Conservation (phyloP, 805 yeast species). For the Priceomyces haplophilus region DNA sequence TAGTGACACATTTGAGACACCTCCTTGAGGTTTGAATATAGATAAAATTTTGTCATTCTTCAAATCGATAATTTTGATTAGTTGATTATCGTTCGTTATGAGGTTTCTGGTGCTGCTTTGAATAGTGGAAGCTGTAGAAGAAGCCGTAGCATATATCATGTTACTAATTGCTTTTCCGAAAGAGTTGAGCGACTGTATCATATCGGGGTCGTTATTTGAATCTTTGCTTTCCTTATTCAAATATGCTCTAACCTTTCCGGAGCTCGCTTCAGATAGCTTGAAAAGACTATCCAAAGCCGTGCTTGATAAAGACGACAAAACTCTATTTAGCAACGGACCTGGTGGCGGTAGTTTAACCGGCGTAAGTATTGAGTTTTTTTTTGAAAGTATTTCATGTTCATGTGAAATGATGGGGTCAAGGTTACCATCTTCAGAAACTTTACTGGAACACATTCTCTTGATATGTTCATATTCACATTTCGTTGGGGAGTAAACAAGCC, state of each 20-base stretch:
- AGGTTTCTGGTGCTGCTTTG: constrained; percentile 19
- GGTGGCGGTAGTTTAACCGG: constrained; percentile 48
- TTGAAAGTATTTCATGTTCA: background rate
- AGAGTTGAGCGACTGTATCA: constrained; percentile 23
- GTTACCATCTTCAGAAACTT: constrained; percentile 4
- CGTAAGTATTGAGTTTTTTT: constrained; percentile 26
- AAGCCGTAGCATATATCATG: constrained; percentile 33
- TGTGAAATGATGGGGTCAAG: constrained; percentile 11
- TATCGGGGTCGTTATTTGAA: constrained; percentile 14
- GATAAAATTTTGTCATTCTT: constrained; percentile 34
- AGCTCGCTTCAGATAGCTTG: constrained; percentile 48
- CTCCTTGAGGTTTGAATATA: constrained; percentile 57
- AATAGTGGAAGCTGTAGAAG: constrained; percentile 22
- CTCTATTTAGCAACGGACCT: constrained; percentile 46
- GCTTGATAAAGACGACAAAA: constrained; percentile 47
- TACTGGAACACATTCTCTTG: constrained; percentile 15
- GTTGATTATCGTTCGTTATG: constrained; percentile 31
- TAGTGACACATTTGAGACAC: constrained; percentile 56
- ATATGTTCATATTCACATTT: constrained; percentile 32
- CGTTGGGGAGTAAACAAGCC: constrained; percentile 49
- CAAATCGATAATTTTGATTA: constrained; percentile 49
- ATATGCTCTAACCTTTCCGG: constrained; percentile 41
- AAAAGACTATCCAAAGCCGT: constrained; percentile 52
- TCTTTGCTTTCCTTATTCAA: constrained; percentile 21
- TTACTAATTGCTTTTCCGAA: constrained; percentile 31